phyloP scores from a whole-genome alignment of 148 eudicot species.

The Drosera capensis region DNA sequence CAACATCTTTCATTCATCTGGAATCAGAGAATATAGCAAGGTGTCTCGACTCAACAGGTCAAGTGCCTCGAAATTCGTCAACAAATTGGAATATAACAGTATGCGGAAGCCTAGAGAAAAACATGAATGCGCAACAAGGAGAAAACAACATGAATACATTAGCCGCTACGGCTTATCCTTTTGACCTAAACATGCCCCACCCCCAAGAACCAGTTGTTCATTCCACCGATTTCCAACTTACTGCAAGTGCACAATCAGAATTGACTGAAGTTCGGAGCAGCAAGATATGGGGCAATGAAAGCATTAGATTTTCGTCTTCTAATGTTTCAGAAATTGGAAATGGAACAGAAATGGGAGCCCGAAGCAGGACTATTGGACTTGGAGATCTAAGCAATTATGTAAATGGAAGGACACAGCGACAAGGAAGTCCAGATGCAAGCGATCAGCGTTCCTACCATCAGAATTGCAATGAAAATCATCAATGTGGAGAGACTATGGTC shows the following conservation, averaged over 20 bases:
- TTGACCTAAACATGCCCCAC: slow-evolving; percentile 8
- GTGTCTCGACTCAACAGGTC: slow-evolving; percentile 12
- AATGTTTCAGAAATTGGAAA: slow-evolving; percentile 7
- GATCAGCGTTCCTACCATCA: slow-evolving; percentile 1
- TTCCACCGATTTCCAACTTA: slow-evolving; percentile 11
- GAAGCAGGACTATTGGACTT: slow-evolving; percentile 7
- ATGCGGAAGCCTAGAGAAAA: slow-evolving; percentile 10
- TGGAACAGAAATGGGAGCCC: slow-evolving; percentile 5
- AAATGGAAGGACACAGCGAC: slow-evolving; percentile 11
- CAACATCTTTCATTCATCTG: slow-evolving; percentile 4
- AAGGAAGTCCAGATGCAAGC: slow-evolving; percentile 7
- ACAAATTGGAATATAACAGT: slow-evolving; percentile 8
- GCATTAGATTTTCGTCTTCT: slow-evolving; percentile 16
- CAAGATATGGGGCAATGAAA: slow-evolving; percentile 10
- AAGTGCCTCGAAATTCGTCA: slow-evolving; percentile 10
- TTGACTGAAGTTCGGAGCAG: slow-evolving; percentile 6
- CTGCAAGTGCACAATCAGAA: slow-evolving; percentile 11
- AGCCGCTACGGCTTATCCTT: slow-evolving; percentile 5
- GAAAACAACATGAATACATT: slow-evolving; percentile 4
- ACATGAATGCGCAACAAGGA: slow-evolving; percentile 6
- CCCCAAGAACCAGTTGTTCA: slow-evolving; percentile 11
- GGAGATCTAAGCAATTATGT: slow-evolving; percentile 8
- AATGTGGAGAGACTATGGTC: slow-evolving; percentile 8
- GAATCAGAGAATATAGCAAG: slow-evolving; percentile 8
- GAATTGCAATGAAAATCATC: slow-evolving; percentile 7